Evolutionary conservation across 2,329 filamentous ascomycete species (phyloP), one percentile per base, ranked within the genome.

Genomic region (Hirsutella rhossiliensis): DNA sequence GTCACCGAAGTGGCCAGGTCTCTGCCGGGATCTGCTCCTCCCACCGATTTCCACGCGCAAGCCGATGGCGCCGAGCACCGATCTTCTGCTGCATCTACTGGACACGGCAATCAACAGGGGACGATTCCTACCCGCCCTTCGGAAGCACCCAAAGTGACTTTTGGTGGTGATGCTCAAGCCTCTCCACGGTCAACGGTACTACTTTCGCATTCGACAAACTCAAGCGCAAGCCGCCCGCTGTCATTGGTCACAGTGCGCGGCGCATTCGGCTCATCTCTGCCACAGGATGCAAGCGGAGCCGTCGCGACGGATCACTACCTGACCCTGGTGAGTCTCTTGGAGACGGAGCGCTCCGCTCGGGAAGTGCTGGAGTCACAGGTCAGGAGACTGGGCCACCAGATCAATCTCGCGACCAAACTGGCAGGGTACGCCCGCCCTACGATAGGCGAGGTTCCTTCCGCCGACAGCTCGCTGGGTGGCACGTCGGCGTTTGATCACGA

Each of bases 321-420:
- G 7, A 67, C 64, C 2, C 62, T 81, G 15, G 56, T 72, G 27
- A 64, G 68, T 15, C 64, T 80, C 44, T 63, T 82, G 23, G 67
- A 78, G 45, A 65, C 67, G 2, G 78, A 82, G 55, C 74, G 76
- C 23, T 66, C 67, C 1, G 73, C 73, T 5, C 68, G 78, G 5
- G 64, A 71, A 45, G 63, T 68, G 4, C 67, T 82, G 5, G 78
- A 81, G 55, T 61, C 64, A 2, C 68, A 79, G 45, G 74, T 82
- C 29, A 71, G 65, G 45, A 69, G 65, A 37, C 62, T 82, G 6
- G 66, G 65, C 19, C 68, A 71, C 30, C 68, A 69, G 38, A 50
- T 79, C 40, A 69, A 71, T 49, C 56, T 68, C 11, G 51, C 75
- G 40, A 68, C 67, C 43, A 67, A 67, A 56, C 62, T 50, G 44